Evolutionary conservation across 306 rosid species (phyloP).

Genomic region (Herpetospermum pedunculosum): DNA sequence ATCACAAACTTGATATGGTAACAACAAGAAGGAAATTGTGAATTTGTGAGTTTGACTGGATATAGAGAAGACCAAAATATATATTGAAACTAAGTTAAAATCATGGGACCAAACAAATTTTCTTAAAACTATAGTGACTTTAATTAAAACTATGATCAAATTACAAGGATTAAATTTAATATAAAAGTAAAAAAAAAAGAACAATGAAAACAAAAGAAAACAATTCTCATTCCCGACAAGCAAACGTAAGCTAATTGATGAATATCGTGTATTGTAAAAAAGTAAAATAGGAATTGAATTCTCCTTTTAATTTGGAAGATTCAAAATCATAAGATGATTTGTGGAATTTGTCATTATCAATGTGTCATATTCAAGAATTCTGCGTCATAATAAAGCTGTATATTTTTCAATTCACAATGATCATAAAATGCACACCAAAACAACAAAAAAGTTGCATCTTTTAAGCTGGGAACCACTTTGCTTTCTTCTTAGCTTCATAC

Average conservation of each 20-base stretch:
- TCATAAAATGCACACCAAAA: neutral
- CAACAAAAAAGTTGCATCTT: neutral
- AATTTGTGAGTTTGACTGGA: too few relatives aligned
- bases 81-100: too few relatives aligned
- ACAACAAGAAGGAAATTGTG: too few relatives aligned
- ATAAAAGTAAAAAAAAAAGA: too few relatives aligned
- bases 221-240: neutral
- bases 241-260: neutral
- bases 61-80: too few relatives aligned
- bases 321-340: neutral
- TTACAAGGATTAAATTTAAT: too few relatives aligned
- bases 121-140: too few relatives aligned
- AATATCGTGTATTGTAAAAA: neutral
- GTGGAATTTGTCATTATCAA: neutral
- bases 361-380: neutral
- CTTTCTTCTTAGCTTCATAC: neutral
- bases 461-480: neutral
- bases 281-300: neutral
- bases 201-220: neutral
- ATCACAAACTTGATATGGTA: too few relatives aligned
- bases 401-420: neutral
- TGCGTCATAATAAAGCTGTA: conserved; percentile 2
- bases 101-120: too few relatives aligned
- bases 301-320: neutral
- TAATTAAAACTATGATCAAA: too few relatives aligned